Base-by-base conservation (phyloP, 2,329 filamentous ascomycete genomes). In the Shiraia sp. region DNA sequence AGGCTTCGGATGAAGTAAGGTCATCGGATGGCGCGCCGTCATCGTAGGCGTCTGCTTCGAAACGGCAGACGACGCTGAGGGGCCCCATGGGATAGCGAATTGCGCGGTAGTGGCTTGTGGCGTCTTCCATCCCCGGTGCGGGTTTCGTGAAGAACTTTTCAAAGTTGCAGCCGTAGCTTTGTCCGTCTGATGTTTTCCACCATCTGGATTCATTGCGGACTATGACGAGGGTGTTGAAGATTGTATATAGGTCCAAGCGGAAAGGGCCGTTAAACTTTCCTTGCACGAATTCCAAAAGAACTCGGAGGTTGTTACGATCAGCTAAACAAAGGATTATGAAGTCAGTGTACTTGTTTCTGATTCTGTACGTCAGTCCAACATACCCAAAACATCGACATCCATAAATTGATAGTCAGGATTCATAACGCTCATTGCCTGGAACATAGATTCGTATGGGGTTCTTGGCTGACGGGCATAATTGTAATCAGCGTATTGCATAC, bases 31-130 rank as follows among this genome's bases (percentile, higher is more conserved):
- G 32, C 3, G 40, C 36, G 7, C 46, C 53, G 30, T 57, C 55
- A 23, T 57, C 49, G 41, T 60, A 62, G 2, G 59, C 60, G 24
- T 65, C 59, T 22, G 56, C 60, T 41, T 65, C 61, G 36, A 61
- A 65, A 14, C 60, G 57, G 2, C 47, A 45, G 4, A 62, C 55
- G 10, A 65, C 49, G 16, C 54, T 51, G 2, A 65, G 36, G 0
- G 57, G 50, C 0, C 57, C 62, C 55, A 65, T 55, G 10, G 45
- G 29, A 27, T 65, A 64, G 6, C 51, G 49, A 16, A 65, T 62
- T 1, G 52, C 60, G 13, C 62, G 58, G 34, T 65, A 65, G 38
- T 65, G 61, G 25, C 51, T 59, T 4, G 59, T 58, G 7, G 61
- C 53, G 4, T 64, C 57, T 15, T 49, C 40, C 54, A 65, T 55